Conservation (phyloP, 164 flowering plant species). For the Aristolochia contorta region DNA sequence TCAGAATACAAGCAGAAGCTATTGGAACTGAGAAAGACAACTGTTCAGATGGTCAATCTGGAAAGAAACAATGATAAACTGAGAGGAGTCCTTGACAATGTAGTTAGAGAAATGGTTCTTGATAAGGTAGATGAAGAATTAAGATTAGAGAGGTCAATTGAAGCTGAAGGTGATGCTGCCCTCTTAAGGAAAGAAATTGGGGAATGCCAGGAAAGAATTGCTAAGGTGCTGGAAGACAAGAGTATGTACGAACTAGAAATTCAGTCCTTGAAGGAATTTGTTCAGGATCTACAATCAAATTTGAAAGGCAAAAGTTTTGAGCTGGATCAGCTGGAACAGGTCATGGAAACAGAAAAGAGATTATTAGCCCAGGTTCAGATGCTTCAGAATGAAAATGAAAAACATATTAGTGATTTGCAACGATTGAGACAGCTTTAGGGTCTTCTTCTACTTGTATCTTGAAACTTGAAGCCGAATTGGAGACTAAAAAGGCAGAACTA, state of each 20-base stretch:
- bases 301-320: conserved; percentile 1
- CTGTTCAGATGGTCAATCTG: conserved; percentile 19
- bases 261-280: conserved; percentile 26
- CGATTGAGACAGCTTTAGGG: conserved; percentile 31
- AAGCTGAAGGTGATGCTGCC: conserved; percentile 26
- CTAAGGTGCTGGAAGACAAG: conserved; percentile 21
- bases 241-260: conserved; percentile 21
- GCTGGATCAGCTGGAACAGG: conserved; percentile 10
- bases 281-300: conserved; percentile 2
- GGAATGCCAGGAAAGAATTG: conserved; percentile 16
- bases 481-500: conserved; percentile 26
- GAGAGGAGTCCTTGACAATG: conserved; percentile 23
- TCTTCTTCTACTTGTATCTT: conserved; percentile 20
- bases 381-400: conserved; percentile 26
- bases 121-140: conserved; percentile 32
- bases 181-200: conserved; percentile 22
- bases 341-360: conserved; percentile 19
- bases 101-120: conserved; percentile 37
- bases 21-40: conserved; percentile 20
- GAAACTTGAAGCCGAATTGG: conserved; percentile 29
- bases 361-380: conserved; percentile 19
- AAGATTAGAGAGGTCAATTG: conserved; percentile 27
- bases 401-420: conserved; percentile 18
- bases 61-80: conserved; percentile 19
- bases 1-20: conserved; percentile 27